Evolutionary conservation across 2,329 filamentous ascomycete species (phyloP).

Genomic region (Aureobasidium pullulans): DNA sequence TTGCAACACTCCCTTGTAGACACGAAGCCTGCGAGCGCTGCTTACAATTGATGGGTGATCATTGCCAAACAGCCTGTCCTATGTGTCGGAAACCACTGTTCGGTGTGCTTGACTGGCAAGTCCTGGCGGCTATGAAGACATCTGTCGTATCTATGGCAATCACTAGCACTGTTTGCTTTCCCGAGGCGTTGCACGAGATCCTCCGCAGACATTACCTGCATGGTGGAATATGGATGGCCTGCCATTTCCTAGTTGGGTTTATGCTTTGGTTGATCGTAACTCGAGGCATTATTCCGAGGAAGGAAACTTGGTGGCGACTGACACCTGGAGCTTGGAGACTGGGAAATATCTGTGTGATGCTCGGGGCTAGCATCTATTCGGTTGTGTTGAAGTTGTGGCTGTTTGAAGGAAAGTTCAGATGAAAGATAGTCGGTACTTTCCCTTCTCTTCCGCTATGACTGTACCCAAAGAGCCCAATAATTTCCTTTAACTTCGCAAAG

Average conservation of each 20-base stretch:
- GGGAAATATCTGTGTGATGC: not conserved
- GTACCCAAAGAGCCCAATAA: not conserved
- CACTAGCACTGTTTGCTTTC: not conserved
- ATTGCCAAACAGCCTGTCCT: not conserved
- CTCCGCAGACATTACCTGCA: not conserved
- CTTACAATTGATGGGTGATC: not conserved
- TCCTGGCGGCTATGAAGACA: not conserved
- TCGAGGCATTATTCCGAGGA: not conserved
- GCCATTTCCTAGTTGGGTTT: not conserved
- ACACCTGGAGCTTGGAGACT: not conserved
- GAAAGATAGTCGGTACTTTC: not conserved
- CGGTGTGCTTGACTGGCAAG: not conserved
- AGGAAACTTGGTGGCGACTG: not conserved
- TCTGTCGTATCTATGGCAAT: not conserved
- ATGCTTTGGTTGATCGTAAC: not conserved
- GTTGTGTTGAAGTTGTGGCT: not conserved
- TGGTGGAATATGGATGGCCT: not conserved
- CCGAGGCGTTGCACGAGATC: not conserved
- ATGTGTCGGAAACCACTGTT: not conserved
- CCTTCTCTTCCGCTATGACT: not conserved
- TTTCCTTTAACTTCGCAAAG: constrained; percentile 25
- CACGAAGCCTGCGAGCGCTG: not conserved
- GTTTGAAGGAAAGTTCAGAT: not conserved
- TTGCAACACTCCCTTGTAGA: not conserved
- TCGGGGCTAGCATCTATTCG: not conserved